Base-by-base conservation (phyloP, 73 alveolate genomes). In the Tetrahymena malaccensis region DNA sequence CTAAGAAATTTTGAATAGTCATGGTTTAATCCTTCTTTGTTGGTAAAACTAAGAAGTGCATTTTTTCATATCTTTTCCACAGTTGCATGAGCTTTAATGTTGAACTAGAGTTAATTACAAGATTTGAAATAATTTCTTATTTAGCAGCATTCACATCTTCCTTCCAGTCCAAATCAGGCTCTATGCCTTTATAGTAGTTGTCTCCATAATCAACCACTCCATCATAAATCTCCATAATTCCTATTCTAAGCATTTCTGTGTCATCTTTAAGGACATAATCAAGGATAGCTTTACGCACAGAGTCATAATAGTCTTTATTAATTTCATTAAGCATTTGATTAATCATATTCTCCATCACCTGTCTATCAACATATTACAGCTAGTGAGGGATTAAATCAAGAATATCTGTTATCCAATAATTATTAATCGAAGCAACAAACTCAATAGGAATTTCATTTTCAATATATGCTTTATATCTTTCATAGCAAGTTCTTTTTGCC, bases 141-240 rank as follows among this genome's bases (percentile, higher is more conserved):
- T 99, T 95, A 9, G 99, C 99, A 98, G 97, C 98, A 98, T 98
- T 98, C 34, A 98, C 99, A 93, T 98, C 97, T 93, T 98, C 98
- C 94, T 98, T 98, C 99, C 99, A 98, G 84, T 98, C 99, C 35
- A 96, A 98, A 57, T 96, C 97, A 11, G 99, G 99, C 57, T 97
- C 99, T 35, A 98, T 97, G 19, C 99, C 99, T 89, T 95, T 98
- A 95, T 97, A 98, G 94, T 83, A 96, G 94, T 97, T 97, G 25
- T 96, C 98, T 34, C 99, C 99, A 97, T 98, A 98, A 93, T 98
- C 99, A 56, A 97, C 96, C 0, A 98, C 98, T 37, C 96, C 96
- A 94, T 98, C 97, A 84, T 96, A 97, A 34, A 97, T 98, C 55
- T 97, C 97, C 89, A 97, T 96, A 34, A 98, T 97, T 27, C 99